Base-by-base conservation (phyloP, 306 rosid species). In the Sindora glabra region DNA sequence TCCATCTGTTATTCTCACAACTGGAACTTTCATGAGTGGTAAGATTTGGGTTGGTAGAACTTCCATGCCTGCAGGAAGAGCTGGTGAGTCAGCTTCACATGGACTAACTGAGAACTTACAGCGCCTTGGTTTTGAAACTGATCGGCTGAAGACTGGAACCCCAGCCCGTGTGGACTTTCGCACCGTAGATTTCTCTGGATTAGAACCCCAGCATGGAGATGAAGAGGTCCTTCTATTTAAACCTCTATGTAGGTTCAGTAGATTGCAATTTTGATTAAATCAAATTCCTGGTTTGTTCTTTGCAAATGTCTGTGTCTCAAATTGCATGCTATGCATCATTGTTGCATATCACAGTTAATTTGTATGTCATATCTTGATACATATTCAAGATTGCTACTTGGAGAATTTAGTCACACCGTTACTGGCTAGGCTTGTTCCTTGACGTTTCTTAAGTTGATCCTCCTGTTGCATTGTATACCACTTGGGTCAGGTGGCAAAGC, bases 21-120 rank as follows among this genome's bases (percentile, higher is more conserved):
- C 98, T 0, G 96, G 98, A 64, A 88, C 98, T 34, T 92, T 92
- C 76, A 86, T 92, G 98, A 88, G 98, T 56, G 98, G 98, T 38
- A 92, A 88, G 78, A 88, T 92, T 64, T 92, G 98, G 98, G 88
- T 91, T 49, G 98, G 98, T 62, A 85, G 89, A 72, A 85, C 95
- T 54, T 91, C 96, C 36, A 88, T 91, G 98, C 86, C 95, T 30
- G 95, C 98, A 19, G 98, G 98, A 77, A 81, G 98, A 76, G 98
- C 98, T 76, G 98, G 96, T 13, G 98, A 92, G 74, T 88, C 98
- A 30, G 96, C 98, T 25, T 92, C 98, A 56, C 80, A 79, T 48
- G 98, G 98, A 71, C 86, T 92, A 45, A 92, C 96, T 59, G 98
- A 92, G 76, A 88, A 84, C 85, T 81, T 92, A 33, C 96, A 81